Percentiles rank a stretch among this genome's conserved stretches.
Evolutionary conservation across 1,284 basidiomycete genomes (phyloP).

Genomic region (Tilletia setariae): DNA sequence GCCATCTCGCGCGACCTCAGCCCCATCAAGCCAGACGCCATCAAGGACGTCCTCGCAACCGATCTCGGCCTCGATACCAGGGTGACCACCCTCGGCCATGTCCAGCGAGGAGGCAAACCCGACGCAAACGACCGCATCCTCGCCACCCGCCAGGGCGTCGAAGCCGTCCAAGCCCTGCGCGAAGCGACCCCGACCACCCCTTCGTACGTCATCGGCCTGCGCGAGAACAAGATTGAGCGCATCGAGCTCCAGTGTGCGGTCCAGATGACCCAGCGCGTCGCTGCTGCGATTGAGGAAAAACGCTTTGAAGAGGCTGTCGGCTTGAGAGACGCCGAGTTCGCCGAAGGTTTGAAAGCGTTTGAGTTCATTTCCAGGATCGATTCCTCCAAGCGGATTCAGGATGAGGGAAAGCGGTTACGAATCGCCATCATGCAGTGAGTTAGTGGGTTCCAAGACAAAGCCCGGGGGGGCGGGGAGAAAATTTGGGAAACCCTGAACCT

Average conservation of each 20-base stretch:
- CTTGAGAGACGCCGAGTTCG: slow-evolving; percentile 86
- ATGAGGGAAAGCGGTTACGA: slow-evolving; percentile 63
- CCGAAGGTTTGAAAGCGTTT: slow-evolving; percentile 81
- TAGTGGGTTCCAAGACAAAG: too few relatives aligned
- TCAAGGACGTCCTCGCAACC: slow-evolving; percentile 82
- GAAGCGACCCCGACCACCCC: slow-evolving; percentile 83
- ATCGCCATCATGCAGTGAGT: slow-evolving; percentile 89
- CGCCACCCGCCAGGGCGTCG: slow-evolving; percentile 89
- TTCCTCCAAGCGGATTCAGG: slow-evolving; percentile 62
- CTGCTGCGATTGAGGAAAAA: slow-evolving; percentile 74
- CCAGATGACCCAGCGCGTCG: slow-evolving; percentile 75
- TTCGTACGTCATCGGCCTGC: slow-evolving; percentile 94
- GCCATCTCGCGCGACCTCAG: slow-evolving; percentile 82
- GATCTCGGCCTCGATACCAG: slow-evolving; percentile 87
- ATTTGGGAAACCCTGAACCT: too few relatives aligned
- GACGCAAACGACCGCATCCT: slow-evolving; percentile 89
- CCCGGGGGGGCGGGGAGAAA: too few relatives aligned
- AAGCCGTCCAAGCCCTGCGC: slow-evolving; percentile 87
- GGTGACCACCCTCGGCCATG: slow-evolving; percentile 97
- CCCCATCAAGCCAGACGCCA: slow-evolving; percentile 82
- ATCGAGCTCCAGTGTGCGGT: slow-evolving; percentile 91
- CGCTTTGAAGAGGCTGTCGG: slow-evolving; percentile 85
- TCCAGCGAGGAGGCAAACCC: slow-evolving; percentile 87
- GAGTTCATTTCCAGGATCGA: slow-evolving; percentile 56
- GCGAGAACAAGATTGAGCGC: slow-evolving; percentile 90